Evolutionary conservation across 345 rosid genomes (phyloP), one percentile per base, ranked within the genome.

Genomic region (Brassica juncea): DNA sequence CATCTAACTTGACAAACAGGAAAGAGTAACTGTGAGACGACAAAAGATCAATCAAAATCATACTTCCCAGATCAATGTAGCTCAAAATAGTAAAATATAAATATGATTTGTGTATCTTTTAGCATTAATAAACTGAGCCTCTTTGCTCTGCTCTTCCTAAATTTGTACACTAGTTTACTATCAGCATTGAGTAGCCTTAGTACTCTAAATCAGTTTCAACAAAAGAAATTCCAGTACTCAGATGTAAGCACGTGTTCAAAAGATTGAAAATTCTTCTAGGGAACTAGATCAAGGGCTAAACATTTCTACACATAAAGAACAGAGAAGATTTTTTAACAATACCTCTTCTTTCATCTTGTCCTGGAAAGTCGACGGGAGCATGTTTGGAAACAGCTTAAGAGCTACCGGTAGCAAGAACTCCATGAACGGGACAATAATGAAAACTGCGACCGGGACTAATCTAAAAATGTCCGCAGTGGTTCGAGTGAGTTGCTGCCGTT

Each of bases 331-430:
- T 25, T 65, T 44, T 52, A 75, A 42, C 39, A 77, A 21, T 85
- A 94, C 99, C 99, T 94, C 89, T 86, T 94, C 95, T 87, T 88
- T 92, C 99, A 94, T 94, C 88, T 86, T 94, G 87, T 94, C 99
- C 86, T 94, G 97, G 84, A 94, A 94, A 47, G 97, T 94, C 68
- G 99, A 94, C 16, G 99, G 99, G 80, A 94, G 84, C 99, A 94
- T 91, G 86, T 91, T 94, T 68, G 99, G 99, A 73, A 94, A 94
- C 66, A 92, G 55, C 84, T 91, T 91, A 55, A 94, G 84, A 83
- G 90, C 90, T 67, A 94, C 97, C 0, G 99, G 99, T 49, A 94
- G 88, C 87, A 94, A 87, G 79, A 94, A 94, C 86, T 94, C 99
- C 99, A 92, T 94, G 85, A 94, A 92, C 25, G 97, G 99, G 75